Percentiles rank a stretch among this genome's conserved stretches.
phyloP scores from a whole-genome alignment of 768 basidiomycete genomes.

The Clavaria fumosa region DNA sequence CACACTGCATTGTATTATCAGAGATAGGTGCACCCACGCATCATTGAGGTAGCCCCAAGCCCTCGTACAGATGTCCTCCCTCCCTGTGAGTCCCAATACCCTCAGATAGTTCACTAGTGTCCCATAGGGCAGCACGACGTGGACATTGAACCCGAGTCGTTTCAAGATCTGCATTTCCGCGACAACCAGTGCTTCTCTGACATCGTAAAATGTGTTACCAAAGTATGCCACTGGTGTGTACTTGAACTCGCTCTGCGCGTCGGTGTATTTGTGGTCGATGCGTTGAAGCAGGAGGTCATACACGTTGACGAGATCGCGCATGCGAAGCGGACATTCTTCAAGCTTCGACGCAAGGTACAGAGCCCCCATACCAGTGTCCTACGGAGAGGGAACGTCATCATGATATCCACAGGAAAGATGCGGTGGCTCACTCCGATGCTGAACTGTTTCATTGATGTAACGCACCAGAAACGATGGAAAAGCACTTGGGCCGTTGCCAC shows the following conservation, averaged over 20 bases:
- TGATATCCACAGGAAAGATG: slow-evolving; percentile 4
- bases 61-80: slow-evolving; percentile 50
- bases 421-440: slow-evolving; percentile 63
- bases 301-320: slow-evolving; percentile 89
- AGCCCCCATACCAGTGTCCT: slow-evolving; percentile 87
- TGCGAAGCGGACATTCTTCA: slow-evolving; percentile 81
- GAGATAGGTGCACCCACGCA: slow-evolving; percentile 41
- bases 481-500: slow-evolving; percentile 93
- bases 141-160: slow-evolving; percentile 87
- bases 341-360: slow-evolving; percentile 81
- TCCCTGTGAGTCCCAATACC: slow-evolving; percentile 68
- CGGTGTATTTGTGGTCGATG: slow-evolving; percentile 34
- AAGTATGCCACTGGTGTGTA: slow-evolving; percentile 86
- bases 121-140: slow-evolving; percentile 85
- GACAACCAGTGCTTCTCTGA: slow-evolving; percentile 87
- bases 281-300: slow-evolving; percentile 83
- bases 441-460: slow-evolving; percentile 88
- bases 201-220: slow-evolving; percentile 77
- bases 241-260: slow-evolving; percentile 29
- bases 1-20: not conserved
- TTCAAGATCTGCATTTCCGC: slow-evolving; percentile 98
- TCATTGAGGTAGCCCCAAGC: slow-evolving; percentile 97
- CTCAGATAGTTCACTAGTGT: slow-evolving; percentile 90
- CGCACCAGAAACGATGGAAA: slow-evolving; percentile 95
- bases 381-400: slow-evolving; percentile 7